Conservation (phyloP, 1,284 basidiomycete genomes). For the Cryptococcus sp. region DNA sequence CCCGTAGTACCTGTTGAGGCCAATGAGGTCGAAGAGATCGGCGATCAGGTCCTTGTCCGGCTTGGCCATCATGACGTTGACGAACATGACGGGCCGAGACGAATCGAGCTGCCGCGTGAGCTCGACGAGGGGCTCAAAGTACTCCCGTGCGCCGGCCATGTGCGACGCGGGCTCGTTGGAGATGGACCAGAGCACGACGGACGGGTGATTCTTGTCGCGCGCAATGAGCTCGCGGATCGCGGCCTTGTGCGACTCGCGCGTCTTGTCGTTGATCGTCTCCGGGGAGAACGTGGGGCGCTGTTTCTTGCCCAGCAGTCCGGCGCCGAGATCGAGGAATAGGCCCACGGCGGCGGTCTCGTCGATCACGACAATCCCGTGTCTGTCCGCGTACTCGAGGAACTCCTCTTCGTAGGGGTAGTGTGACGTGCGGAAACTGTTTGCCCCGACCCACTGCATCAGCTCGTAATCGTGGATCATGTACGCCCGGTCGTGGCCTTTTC, state of each 20-base stretch:
- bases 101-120: constrained; percentile 27
- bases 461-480: constrained; percentile 40
- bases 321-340: constrained; percentile 24
- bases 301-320: constrained; percentile 18
- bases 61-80: constrained; percentile 19
- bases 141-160: constrained; percentile 20
- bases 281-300: constrained; percentile 15
- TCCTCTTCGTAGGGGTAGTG: constrained; percentile 38
- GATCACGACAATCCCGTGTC: constrained; percentile 33
- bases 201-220: constrained; percentile 36
- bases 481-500: constrained; percentile 33
- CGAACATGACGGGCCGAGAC: constrained; percentile 27
- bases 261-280: constrained; percentile 25
- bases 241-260: constrained; percentile 21
- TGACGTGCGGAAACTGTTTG: constrained; percentile 35
- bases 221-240: constrained; percentile 29
- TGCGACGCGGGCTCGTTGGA: constrained; percentile 33
- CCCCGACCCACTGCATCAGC: constrained; percentile 32
- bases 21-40: constrained; percentile 32
- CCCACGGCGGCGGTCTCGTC: constrained; percentile 35
- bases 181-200: constrained; percentile 34
- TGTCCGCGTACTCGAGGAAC: constrained; percentile 30
- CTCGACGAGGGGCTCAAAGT: constrained; percentile 29
- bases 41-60: constrained; percentile 20
- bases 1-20: constrained; percentile 33